Evolutionary conservation across 352 stramenopile species (phyloP), one percentile per base, ranked within the genome.

Genomic region (Phytophthora boehmeriae): DNA sequence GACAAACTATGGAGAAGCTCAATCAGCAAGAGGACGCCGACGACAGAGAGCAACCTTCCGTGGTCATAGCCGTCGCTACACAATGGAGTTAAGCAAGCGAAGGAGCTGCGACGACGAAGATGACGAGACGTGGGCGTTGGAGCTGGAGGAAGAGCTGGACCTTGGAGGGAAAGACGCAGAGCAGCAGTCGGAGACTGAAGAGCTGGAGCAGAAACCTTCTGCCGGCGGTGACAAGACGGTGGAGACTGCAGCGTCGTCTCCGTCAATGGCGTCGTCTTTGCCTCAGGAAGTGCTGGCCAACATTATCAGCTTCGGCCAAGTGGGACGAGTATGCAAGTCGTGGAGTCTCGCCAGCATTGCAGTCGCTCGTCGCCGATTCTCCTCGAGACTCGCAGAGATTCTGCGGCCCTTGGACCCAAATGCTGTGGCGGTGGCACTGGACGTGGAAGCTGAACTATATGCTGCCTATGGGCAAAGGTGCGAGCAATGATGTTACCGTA

Each of bases 291-390:
- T 93, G 28, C 66, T 95, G 8, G 64, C 88, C 25, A 71, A 86
- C 28, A 78, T 93, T 32, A 73, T 92, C 54, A 80, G 73, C 45
- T 93, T 86, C 35, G 78, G 75, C 0, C 77, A 82, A 59, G 83
- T 95, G 2, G 84, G 86, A 19, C 84, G 86, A 22, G 76, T 95
- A 27, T 93, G 80, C 55, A 92, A 92, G 48, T 68, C 84, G 9
- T 95, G 84, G 86, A 93, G 86, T 64, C 72, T 92, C 49, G 86
- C 86, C 11, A 78, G 75, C 19, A 80, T 83, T 60, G 42, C 61
- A 80, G 83, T 91, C 19, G 74, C 81, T 2, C 78, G 86, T 4
- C 73, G 77, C 30, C 88, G 88, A 52, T 91, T 92, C 48, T 75
- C 66, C 10, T 66, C 72, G 6, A 68, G 76, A 35, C 68, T 95